These are phyloP conservation scores for Cordia subcordata DNA, from an alignment of 257 asterid genomes.

Conservation along the genomic window DNA sequence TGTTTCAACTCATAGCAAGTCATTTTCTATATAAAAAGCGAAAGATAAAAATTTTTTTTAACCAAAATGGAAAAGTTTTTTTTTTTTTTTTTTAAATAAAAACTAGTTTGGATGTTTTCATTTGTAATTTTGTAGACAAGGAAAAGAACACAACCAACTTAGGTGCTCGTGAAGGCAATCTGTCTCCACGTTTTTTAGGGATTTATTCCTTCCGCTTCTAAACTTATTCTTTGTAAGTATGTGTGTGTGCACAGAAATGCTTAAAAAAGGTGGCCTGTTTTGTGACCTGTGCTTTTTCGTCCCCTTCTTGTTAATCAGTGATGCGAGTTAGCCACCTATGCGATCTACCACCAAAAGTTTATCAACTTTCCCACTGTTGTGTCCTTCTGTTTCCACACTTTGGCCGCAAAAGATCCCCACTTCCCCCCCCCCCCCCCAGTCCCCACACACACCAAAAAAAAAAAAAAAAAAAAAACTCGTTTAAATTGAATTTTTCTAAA, in stretches of 20 bases:
- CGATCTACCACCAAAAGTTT: slow-evolving; percentile 24
- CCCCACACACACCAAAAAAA: no score
- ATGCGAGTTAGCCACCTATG: slow-evolving; percentile 2
- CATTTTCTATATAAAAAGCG: neutral
- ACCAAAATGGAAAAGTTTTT: no score
- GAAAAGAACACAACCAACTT: slow-evolving; percentile 3
- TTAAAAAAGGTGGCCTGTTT: neutral
- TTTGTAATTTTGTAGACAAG: neutral
- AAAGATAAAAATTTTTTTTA: neutral
- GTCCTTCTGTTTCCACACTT: slow-evolving; percentile 7
- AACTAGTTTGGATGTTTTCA: neutral
- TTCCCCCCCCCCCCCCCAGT: no score
- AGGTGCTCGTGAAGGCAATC: slow-evolving; percentile 32
- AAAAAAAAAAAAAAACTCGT: no score
- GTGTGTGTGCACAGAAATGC: slow-evolving; percentile 15
- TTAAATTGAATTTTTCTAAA: no score
- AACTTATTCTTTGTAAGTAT: slow-evolving; percentile 28
- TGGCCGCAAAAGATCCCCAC: slow-evolving; percentile 8
- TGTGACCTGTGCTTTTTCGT: slow-evolving; percentile 9
- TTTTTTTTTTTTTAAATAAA: no score
- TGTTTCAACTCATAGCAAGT: no score
- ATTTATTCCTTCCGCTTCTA: slow-evolving; percentile 20
- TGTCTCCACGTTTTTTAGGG: slow-evolving; percentile 22
- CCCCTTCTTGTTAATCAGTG: slow-evolving; percentile 1
- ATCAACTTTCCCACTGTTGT: slow-evolving; percentile 13